Percentiles rank a stretch among this genome's conserved stretches.
phyloP scores from a whole-genome alignment of 2,329 filamentous ascomycete species.

The Apiospora arundinis region DNA sequence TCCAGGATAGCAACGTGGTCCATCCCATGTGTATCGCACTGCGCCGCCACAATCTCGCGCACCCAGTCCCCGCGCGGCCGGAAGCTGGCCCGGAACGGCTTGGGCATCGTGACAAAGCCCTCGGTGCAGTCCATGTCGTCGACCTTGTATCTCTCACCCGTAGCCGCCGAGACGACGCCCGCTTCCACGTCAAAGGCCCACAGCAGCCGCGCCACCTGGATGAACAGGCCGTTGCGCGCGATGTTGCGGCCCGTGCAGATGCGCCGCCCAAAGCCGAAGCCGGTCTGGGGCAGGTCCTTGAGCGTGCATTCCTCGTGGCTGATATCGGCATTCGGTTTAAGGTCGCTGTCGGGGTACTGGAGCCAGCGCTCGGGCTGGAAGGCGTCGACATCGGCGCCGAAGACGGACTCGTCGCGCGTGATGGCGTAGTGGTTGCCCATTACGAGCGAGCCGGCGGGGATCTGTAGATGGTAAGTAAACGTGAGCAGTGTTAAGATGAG shows the following conservation, averaged over 20 bases:
- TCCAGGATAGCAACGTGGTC: slow-evolving; percentile 21
- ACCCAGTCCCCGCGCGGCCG: slow-evolving; percentile 39
- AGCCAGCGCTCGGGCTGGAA: slow-evolving; percentile 46
- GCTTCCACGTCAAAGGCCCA: slow-evolving; percentile 49
- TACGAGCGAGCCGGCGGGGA: slow-evolving; percentile 49
- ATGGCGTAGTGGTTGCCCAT: slow-evolving; percentile 51
- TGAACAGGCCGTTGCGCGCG: slow-evolving; percentile 52
- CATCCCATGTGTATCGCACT: slow-evolving; percentile 25
- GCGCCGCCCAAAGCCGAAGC: slow-evolving; percentile 57
- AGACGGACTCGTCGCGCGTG: slow-evolving; percentile 43
- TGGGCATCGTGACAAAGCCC: slow-evolving; percentile 37
- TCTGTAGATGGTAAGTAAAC: not conserved
- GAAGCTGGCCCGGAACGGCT: slow-evolving; percentile 38
- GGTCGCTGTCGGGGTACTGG: not conserved
- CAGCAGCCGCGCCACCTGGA: slow-evolving; percentile 49
- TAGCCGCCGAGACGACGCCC: slow-evolving; percentile 33
- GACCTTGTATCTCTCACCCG: slow-evolving; percentile 30
- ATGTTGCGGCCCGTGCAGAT: slow-evolving; percentile 52
- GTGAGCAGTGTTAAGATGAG: not conserved
- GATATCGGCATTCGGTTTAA: too few relatives aligned
- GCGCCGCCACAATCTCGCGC: slow-evolving; percentile 32
- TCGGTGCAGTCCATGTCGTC: slow-evolving; percentile 35
- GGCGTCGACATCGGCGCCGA: slow-evolving; percentile 44
- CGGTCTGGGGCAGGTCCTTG: slow-evolving; percentile 40
- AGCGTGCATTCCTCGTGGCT: slow-evolving; percentile 26